Percentiles rank a stretch among this genome's conserved stretches.
phyloP scores from a whole-genome alignment of 768 basidiomycete genomes.

The Sporobolomyces pararoseus region DNA sequence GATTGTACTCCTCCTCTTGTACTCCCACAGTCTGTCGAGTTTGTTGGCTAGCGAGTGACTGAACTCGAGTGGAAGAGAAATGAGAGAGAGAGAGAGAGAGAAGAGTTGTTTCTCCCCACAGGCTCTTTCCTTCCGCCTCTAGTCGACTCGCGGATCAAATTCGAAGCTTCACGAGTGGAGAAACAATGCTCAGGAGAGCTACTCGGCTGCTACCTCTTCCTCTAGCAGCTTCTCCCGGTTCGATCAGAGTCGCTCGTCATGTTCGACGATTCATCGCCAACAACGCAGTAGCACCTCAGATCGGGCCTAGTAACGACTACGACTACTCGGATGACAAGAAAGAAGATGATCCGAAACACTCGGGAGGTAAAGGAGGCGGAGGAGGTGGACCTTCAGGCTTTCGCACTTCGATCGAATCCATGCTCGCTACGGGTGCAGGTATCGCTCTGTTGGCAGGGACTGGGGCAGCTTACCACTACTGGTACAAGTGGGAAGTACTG shows the following conservation, averaged over 20 bases:
- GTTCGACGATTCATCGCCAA: conserved; percentile 13
- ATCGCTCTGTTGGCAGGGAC: conserved; percentile 7
- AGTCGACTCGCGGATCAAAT: no score
- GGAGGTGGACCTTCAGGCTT: conserved; percentile 12
- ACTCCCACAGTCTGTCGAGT: no score
- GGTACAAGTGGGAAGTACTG: conserved; percentile 74
- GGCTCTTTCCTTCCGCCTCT: not conserved
- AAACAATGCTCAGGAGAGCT: conserved; percentile 1
- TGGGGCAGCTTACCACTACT: conserved; percentile 33
- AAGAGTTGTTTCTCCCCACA: no score
- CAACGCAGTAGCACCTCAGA: conserved; percentile 29
- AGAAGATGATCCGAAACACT: conserved; percentile 2
- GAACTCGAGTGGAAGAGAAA: no score
- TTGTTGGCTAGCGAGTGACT: no score
- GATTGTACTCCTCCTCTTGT: no score
- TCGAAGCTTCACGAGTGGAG: not conserved
- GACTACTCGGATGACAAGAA: not conserved
- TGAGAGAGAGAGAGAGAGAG: no score
- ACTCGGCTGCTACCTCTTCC: not conserved
- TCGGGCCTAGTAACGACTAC: conserved; percentile 4
- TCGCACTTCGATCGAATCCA: conserved; percentile 24
- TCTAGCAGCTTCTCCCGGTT: not conserved
- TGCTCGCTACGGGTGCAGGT: conserved; percentile 25
- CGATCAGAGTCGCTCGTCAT: not conserved
- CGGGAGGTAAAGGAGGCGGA: not conserved